Conservation (phyloP, 2,329 filamentous ascomycete genomes). For the Aspergillus pseudotamarii region DNA sequence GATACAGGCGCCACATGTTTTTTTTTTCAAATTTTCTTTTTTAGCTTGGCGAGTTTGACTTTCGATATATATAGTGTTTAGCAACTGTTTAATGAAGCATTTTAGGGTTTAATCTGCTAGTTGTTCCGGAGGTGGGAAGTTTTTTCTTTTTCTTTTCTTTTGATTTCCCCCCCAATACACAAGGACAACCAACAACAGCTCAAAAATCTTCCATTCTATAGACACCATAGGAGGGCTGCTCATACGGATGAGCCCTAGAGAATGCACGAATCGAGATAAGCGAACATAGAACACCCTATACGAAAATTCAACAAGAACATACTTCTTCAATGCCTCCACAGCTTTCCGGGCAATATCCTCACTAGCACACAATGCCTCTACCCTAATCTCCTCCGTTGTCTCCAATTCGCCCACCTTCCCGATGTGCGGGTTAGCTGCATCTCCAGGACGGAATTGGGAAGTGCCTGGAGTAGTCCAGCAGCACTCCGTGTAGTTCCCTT, state of each 20-base stretch:
- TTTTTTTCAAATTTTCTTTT: not conserved
- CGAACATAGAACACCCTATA: not conserved
- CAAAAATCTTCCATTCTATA: not conserved
- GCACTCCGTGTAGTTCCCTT: conserved; percentile 21
- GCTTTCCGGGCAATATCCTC: conserved; percentile 16
- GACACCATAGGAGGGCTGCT: not conserved
- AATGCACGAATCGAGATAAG: not conserved
- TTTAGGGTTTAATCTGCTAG: not conserved
- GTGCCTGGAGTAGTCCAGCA: conserved; percentile 18
- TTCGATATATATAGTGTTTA: not conserved
- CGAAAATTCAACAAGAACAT: not conserved
- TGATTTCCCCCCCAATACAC: too few relatives aligned
- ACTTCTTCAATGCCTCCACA: conserved; percentile 22
- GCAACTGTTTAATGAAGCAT: not conserved
- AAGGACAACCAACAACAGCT: not conserved
- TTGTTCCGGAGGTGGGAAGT: too few relatives aligned
- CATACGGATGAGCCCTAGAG: not conserved
- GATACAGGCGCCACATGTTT: not conserved
- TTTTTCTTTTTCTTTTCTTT: too few relatives aligned
- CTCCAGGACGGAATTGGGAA: conserved; percentile 16
- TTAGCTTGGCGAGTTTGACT: not conserved
- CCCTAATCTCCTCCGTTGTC: conserved; percentile 16
- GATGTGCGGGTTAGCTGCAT: conserved; percentile 17
- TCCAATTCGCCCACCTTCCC: conserved; percentile 18
- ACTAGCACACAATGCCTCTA: conserved; percentile 20